Base-by-base conservation (phyloP, 2,329 filamentous ascomycete genomes). In the Massarina eburnea region DNA sequence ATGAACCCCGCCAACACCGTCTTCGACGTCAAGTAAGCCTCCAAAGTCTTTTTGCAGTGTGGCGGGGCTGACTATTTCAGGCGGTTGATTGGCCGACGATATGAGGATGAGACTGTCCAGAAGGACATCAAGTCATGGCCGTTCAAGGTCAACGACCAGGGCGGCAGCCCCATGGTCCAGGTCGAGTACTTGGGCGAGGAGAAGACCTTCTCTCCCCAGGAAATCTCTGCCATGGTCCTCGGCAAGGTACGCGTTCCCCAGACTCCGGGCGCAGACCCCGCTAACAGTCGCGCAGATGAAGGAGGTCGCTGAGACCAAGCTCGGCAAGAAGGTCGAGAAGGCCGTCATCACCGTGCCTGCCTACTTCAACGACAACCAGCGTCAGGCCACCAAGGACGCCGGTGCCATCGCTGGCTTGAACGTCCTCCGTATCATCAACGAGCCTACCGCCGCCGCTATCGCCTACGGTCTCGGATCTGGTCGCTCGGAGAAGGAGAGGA, bases 281-380 rank as follows among this genome's bases (percentile, higher is more conserved):
- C 59, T 68, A 39, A 67, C 55, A 60, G 41, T 50, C 35, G 44
- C 42, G 29, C 67, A 95, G 92, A 96, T 97, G 92, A 95, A 96
- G 84, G 94, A 99, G 79, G 91, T 96, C 73, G 94, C 94, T 68
- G 94, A 99, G 83, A 83, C 82, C 76, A 97, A 99, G 84, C 85
- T 99, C 67, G 94, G 91, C 76, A 96, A 95, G 87, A 95, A 94
- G 81, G 91, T 97, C 68, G 86, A 94, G 79, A 97, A 97, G 85
- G 94, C 94, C 58, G 94, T 99, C 74, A 91, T 99, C 76, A 99
- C 94, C 54, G 94, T 97, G 48, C 94, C 94, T 48, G 94, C 94
- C 72, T 99, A 99, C 84, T 99, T 99, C 89, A 97, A 97, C 83
- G 94, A 99, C 85, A 96, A 95, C 83, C 94, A 99, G 82, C 88